Conservation (phyloP, 208 protist genomes). For the Acanthamoeba royreba region DNA sequence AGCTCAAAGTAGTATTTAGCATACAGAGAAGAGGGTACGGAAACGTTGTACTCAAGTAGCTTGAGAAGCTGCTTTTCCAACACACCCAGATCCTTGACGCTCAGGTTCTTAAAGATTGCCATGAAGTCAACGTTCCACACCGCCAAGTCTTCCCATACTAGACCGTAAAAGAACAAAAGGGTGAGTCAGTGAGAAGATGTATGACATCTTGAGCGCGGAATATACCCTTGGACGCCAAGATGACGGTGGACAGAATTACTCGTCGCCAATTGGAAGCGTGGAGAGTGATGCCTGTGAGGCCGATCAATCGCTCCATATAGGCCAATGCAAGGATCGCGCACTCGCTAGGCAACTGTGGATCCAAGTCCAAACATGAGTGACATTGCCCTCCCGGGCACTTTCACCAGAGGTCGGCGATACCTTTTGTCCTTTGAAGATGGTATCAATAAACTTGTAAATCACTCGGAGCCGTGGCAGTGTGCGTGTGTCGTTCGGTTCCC, state of each 20-base stretch:
- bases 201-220: neutral
- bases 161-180: neutral
- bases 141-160: slow-evolving; percentile 51
- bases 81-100: slow-evolving; percentile 26
- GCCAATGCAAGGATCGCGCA: slow-evolving; percentile 31
- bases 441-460: slow-evolving; percentile 40
- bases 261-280: slow-evolving; percentile 50
- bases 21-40: neutral
- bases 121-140: slow-evolving; percentile 56
- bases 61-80: slow-evolving; percentile 49
- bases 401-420: neutral
- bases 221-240: slow-evolving; percentile 44
- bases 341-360: slow-evolving; percentile 21
- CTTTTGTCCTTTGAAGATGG: slow-evolving; percentile 43
- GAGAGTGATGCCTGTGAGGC: neutral
- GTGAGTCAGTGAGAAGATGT: neutral
- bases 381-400: no score
- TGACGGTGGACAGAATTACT: slow-evolving; percentile 23
- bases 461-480: neutral
- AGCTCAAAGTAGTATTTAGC: slow-evolving; percentile 55
- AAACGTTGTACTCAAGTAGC: slow-evolving; percentile 41
- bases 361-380: no score
- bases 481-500: neutral
- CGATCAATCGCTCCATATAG: slow-evolving; percentile 34
- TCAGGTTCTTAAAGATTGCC: slow-evolving; percentile 33